phyloP scores from a whole-genome alignment of 2,329 filamentous ascomycete species.

The Aspergillus versicolor region DNA sequence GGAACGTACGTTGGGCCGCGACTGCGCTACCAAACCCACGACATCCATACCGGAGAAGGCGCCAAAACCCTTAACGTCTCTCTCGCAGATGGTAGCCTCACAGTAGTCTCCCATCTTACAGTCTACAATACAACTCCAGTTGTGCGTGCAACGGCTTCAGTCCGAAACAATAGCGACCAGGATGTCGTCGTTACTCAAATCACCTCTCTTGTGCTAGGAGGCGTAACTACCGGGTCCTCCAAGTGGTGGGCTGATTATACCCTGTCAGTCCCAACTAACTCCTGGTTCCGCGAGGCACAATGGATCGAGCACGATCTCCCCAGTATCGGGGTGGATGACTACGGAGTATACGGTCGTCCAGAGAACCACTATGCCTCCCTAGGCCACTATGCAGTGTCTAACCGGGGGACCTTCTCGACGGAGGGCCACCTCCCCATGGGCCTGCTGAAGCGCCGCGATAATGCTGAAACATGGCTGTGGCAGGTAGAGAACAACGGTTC shows the following conservation, averaged over 20 bases:
- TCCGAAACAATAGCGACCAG: slow-evolving; percentile 19
- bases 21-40: slow-evolving; percentile 24
- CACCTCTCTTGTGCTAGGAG: slow-evolving; percentile 25
- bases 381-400: slow-evolving; percentile 24
- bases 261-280: slow-evolving; percentile 25
- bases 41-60: background rate
- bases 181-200: slow-evolving; percentile 21
- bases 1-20: slow-evolving; percentile 23
- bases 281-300: slow-evolving; percentile 37
- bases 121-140: slow-evolving; percentile 19
- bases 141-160: slow-evolving; percentile 20
- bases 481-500: slow-evolving; percentile 39
- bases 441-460: slow-evolving; percentile 20
- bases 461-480: slow-evolving; percentile 34
- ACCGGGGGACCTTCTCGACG: slow-evolving; percentile 32
- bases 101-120: slow-evolving; percentile 21
- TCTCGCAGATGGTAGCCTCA: slow-evolving; percentile 19
- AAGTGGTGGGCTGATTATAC: slow-evolving; percentile 26
- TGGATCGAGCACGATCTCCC: slow-evolving; percentile 29
- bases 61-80: slow-evolving; percentile 18
- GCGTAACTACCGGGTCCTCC: slow-evolving; percentile 14
- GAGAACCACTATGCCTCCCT: slow-evolving; percentile 20
- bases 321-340: slow-evolving; percentile 29
- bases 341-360: slow-evolving; percentile 20
- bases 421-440: slow-evolving; percentile 32